Evolutionary conservation across 2,329 filamentous ascomycete species (phyloP), one percentile per base, ranked within the genome.

Genomic region (Ceratocystis cubensis): DNA sequence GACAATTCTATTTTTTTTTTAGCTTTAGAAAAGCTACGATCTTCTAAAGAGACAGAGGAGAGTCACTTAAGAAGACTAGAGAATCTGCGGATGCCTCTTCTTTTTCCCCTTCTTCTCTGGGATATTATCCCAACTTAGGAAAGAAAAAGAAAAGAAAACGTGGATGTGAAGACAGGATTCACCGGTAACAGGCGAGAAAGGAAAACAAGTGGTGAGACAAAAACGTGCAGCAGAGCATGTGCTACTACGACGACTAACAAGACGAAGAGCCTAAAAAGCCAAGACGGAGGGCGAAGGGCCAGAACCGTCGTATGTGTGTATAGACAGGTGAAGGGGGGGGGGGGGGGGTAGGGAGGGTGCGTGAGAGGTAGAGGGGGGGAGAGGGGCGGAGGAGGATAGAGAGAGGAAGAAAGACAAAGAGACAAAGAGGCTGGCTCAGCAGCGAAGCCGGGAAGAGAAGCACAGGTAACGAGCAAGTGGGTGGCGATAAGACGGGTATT

Each of bases 171-270:
- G 25, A 65, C 48, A 65, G 41, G 53, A 57, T 57, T 65, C 37
- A 48, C 63, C 63, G 63, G 63, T n/a, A 65, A 65, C 63, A 65
- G 63, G 63, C 63, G 63, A 65, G 63, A 65, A 65, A 59, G 63
- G 63, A 65, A 65, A 57, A 65, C 63, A 65, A 57, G 15, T 57
- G 50, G 63, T 65, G 53, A 65, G 63, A 65, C 63, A 65, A 45
- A 44, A 64, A 37, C 53, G 53, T 57, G 53, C 53, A 50, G 46
- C 46, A 33, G 53, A 15, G 22, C 53, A 57, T 57, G 53, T 57
- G 53, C 53, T 28, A 57, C 53, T 30, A 50, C 46, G 13, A 25
- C 45, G 45, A 48, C 45, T 48, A 48, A 48, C 45, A 48, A 48
- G 45, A 48, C 45, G 45, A 48, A 20, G 46, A 50, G 56, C 56